phyloP scores from a whole-genome alignment of 1,139 yeast genomes.

The Protomyces inundatus region DNA sequence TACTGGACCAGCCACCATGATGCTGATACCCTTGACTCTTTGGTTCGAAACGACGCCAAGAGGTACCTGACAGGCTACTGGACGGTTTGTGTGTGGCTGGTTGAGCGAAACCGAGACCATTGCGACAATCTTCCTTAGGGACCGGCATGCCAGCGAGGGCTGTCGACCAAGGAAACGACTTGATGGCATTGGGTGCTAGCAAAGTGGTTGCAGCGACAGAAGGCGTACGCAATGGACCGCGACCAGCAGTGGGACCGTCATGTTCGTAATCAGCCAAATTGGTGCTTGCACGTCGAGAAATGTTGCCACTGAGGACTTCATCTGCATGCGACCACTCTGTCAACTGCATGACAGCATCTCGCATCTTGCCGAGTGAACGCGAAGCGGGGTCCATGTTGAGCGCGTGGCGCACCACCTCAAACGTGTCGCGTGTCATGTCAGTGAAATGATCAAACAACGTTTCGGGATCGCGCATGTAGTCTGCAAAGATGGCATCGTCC shows the following conservation, averaged over 20 bases:
- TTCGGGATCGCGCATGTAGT: constrained; percentile 82
- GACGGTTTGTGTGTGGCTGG: constrained; percentile 19
- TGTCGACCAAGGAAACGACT: constrained; percentile 25
- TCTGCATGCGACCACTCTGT: constrained; percentile 80
- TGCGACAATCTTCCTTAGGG: constrained; percentile 9
- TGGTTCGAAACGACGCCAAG: constrained; percentile 12
- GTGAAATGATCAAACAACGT: constrained; percentile 89
- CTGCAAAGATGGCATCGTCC: constrained; percentile 77
- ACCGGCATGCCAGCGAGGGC: constrained; percentile 18
- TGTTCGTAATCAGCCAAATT: constrained; percentile 22
- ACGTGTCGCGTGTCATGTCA: constrained; percentile 79
- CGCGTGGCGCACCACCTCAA: constrained; percentile 70
- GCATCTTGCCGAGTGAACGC: constrained; percentile 60
- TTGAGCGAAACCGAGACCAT: constrained; percentile 18
- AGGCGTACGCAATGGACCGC: constrained; percentile 46
- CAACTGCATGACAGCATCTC: constrained; percentile 54
- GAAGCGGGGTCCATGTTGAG: constrained; percentile 83
- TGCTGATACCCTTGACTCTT: background rate
- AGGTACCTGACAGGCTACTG: background rate
- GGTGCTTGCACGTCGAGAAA: constrained; percentile 22
- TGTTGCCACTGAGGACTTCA: constrained; percentile 41
- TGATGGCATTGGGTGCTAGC: constrained; percentile 1
- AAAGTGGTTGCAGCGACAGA: constrained; percentile 31
- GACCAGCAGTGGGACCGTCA: constrained; percentile 33
- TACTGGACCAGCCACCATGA: background rate